These are phyloP conservation scores for Trametopsis cervina DNA, from an alignment of 768 basidiomycete genomes.

Conservation along the genomic window DNA sequence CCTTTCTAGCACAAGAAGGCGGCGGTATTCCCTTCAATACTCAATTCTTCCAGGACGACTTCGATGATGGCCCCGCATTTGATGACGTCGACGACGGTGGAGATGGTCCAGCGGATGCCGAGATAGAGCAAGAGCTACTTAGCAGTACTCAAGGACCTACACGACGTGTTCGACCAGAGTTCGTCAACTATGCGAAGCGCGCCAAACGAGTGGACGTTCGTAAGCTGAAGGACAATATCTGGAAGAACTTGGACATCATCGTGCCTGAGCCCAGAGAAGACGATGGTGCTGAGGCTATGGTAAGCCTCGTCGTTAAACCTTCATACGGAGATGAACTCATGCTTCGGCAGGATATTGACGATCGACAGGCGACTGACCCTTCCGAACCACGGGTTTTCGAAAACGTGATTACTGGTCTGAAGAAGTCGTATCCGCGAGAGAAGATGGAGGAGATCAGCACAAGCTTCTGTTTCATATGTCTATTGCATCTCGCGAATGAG, in stretches of 20 bases:
- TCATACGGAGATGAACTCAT: not conserved
- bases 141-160: constrained; percentile 72
- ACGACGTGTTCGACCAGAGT: constrained; percentile 77
- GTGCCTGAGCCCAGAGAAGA: constrained; percentile 35
- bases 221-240: constrained; percentile 96
- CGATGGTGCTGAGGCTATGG: constrained; percentile 29
- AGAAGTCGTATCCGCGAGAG: constrained; percentile 78
- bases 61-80: constrained; percentile 65
- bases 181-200: constrained; percentile 89
- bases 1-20: constrained; percentile 32
- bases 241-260: constrained; percentile 85
- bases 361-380: constrained; percentile 49
- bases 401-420: constrained; percentile 76
- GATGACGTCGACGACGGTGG: constrained; percentile 62
- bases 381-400: constrained; percentile 64
- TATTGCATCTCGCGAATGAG: constrained; percentile 95
- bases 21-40: constrained; percentile 81
- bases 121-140: constrained; percentile 74
- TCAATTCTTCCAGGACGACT: constrained; percentile 94
- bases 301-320: constrained; percentile 3
- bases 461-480: constrained; percentile 98
- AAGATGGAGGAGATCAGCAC: constrained; percentile 99
- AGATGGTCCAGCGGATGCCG: constrained; percentile 20
- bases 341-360: constrained; percentile 46
- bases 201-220: constrained; percentile 97